phyloP scores from a whole-genome alignment of 768 basidiomycete species.

The Leccinum incarnatum region DNA sequence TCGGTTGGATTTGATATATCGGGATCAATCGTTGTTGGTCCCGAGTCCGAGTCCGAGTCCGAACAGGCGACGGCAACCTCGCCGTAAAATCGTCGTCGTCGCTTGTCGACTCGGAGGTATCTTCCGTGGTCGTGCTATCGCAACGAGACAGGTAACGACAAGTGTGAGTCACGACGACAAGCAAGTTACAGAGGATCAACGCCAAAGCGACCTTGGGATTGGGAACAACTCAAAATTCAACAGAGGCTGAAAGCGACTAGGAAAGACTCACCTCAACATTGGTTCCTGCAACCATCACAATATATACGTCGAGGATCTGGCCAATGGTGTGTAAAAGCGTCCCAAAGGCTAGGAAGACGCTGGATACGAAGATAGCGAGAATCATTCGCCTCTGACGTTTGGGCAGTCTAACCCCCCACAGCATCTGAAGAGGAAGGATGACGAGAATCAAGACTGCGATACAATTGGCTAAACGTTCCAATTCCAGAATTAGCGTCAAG shows the following conservation, averaged over 20 bases:
- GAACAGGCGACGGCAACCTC: not conserved
- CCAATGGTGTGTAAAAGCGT: slow-evolving; percentile 13
- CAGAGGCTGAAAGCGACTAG: not conserved
- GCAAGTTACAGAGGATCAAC: not conserved
- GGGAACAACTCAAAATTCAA: not conserved
- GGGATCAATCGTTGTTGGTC: not conserved
- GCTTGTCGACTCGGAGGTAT: not conserved
- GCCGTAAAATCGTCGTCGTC: not conserved
- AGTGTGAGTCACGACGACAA: not conserved
- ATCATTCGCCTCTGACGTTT: slow-evolving; percentile 23
- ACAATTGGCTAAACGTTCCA: not conserved
- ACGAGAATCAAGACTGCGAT: not conserved
- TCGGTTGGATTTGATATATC: not conserved
- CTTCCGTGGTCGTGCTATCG: not conserved
- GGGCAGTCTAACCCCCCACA: slow-evolving; percentile 21
- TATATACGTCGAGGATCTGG: not conserved
- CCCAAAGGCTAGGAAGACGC: slow-evolving; percentile 14
- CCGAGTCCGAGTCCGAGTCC: no score
- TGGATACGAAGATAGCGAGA: slow-evolving; percentile 18
- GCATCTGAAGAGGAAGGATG: slow-evolving; percentile 15
- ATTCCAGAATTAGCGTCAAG: not conserved
- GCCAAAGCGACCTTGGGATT: not conserved
- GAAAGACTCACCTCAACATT: not conserved
- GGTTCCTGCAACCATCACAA: not conserved
- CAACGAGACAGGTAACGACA: not conserved